Percentiles rank a stretch among this genome's conserved stretches.
phyloP scores from a whole-genome alignment of 2,329 filamentous ascomycete genomes.

The Arthrocladium fulminans region DNA sequence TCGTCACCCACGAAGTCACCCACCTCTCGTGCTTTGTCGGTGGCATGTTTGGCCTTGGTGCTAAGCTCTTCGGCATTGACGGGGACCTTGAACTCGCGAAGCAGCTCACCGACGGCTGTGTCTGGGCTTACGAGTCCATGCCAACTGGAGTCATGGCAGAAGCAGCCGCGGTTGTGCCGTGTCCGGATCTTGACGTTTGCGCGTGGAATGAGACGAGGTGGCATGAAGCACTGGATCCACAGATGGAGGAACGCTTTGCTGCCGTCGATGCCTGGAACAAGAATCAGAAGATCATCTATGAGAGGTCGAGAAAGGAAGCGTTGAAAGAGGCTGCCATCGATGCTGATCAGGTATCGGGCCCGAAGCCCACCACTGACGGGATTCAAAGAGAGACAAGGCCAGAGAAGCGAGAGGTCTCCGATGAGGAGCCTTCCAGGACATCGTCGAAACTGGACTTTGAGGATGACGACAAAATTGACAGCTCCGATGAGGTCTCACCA shows the following conservation, averaged over 20 bases:
- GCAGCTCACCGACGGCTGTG: conserved; percentile 51
- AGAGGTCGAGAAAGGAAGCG: conserved; percentile 7
- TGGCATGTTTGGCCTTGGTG: conserved; percentile 54
- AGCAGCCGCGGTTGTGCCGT: conserved; percentile 45
- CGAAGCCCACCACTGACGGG: not conserved
- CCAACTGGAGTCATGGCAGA: conserved; percentile 55
- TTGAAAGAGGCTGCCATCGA: not conserved
- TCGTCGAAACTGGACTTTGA: conserved; percentile 4
- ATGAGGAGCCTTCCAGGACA: not conserved
- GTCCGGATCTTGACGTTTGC: conserved; percentile 37
- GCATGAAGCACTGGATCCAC: conserved; percentile 35
- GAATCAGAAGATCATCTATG: conserved; percentile 18
- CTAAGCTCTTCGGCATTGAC: conserved; percentile 47
- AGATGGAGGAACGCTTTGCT: conserved; percentile 19
- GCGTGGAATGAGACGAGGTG: conserved; percentile 47
- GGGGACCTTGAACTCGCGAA: conserved; percentile 48
- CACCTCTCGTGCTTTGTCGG: conserved; percentile 54
- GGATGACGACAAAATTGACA: conserved; percentile 5
- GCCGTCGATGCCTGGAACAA: conserved; percentile 19
- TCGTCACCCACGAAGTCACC: conserved; percentile 45
- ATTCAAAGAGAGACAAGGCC: not conserved
- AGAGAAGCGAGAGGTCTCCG: not conserved
- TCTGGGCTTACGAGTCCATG: conserved; percentile 53
- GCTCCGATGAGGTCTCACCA: not conserved
- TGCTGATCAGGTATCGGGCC: not conserved